These are phyloP conservation scores for thale cress (Arabidopsis thaliana) DNA, from an alignment of 345 rosid genomes.

Conservation along the genomic window TAIR10.1 NC_003070.9:28516501-28517000, in stretches of 20 bases:
- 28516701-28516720: conserved; percentile 43
- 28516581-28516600: conserved; percentile 4
- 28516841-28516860: conserved; percentile 75
- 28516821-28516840: conserved; percentile 61
- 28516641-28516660: not conserved
- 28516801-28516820: conserved; percentile 72
- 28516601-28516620: not conserved
- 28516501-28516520: not conserved
- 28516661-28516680: conserved; percentile 16
- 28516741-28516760: conserved; percentile 71
- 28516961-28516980: conserved; percentile 75
- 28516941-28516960: conserved; percentile 47
- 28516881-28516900: conserved; percentile 83
- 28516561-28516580: conserved; percentile 20
- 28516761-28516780: conserved; percentile 71
- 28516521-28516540: not conserved
- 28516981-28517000: conserved; percentile 74
- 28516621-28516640: not conserved
- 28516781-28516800: conserved; percentile 71
- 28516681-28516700: conserved; percentile 9
- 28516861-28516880: conserved; percentile 77
- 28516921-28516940: conserved; percentile 42
- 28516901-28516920: conserved; percentile 51
- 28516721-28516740: conserved; percentile 54
- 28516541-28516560: conserved; percentile 20